Evolutionary conservation across 768 basidiomycete genomes (phyloP).

Genomic region (Podaxis rugospora): DNA sequence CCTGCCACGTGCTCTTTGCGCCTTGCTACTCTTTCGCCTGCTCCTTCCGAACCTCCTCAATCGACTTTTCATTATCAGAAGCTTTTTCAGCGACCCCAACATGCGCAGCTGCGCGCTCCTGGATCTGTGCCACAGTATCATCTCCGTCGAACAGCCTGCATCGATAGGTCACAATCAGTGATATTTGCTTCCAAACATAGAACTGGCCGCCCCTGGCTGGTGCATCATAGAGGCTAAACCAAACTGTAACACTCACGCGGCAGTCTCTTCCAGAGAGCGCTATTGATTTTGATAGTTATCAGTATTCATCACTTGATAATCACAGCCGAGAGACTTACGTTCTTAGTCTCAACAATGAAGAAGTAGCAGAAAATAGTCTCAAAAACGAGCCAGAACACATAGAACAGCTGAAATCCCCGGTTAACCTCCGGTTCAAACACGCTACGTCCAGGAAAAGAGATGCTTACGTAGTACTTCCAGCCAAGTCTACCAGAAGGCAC

Average conservation of each 20-base stretch:
- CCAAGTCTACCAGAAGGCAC: constrained; percentile 31
- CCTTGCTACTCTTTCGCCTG: background rate
- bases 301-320: background rate
- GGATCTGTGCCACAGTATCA: constrained; percentile 34
- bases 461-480: constrained; percentile 62
- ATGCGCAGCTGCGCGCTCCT: constrained; percentile 22
- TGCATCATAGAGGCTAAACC: background rate
- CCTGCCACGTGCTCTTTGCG: background rate
- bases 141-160: constrained; percentile 53
- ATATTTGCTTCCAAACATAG: background rate
- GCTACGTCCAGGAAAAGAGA: background rate
- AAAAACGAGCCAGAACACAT: constrained; percentile 51
- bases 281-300: constrained; percentile 16
- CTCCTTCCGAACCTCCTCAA: constrained; percentile 17
- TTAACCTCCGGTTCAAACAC: background rate
- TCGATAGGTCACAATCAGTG: background rate
- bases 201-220: too few relatives aligned
- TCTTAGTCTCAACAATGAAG: constrained; percentile 53
- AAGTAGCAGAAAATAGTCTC: constrained; percentile 49
- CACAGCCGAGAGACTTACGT: constrained; percentile 15
- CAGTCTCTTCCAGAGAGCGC: constrained; percentile 60
- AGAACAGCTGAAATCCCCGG: constrained; percentile 28
- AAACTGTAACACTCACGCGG: constrained; percentile 29
- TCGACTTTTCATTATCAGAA: constrained; percentile 9
- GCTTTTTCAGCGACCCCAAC: constrained; percentile 16